phyloP scores from a whole-genome alignment of 2,329 filamentous ascomycete species.

The Dactylellina sp. region DNA sequence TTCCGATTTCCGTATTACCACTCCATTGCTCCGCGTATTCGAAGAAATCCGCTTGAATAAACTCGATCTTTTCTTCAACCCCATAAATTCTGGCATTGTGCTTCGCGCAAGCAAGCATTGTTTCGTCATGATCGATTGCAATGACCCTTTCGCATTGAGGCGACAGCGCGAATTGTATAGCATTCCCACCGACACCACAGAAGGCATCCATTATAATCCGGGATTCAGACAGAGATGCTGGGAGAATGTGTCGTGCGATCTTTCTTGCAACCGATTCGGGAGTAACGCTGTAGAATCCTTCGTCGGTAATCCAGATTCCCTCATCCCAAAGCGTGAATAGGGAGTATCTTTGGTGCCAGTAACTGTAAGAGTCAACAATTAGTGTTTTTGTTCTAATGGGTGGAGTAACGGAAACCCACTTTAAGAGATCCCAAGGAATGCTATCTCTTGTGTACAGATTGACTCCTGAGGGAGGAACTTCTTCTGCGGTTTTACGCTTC shows the following conservation, averaged over 20 bases:
- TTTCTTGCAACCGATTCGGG: slow-evolving; percentile 89
- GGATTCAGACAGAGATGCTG: slow-evolving; percentile 57
- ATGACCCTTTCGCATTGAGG: slow-evolving; percentile 84
- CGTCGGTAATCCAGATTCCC: slow-evolving; percentile 88
- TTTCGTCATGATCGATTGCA: slow-evolving; percentile 84
- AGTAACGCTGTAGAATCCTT: slow-evolving; percentile 97
- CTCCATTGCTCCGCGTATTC: slow-evolving; percentile 67
- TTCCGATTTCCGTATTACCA: slow-evolving; percentile 65
- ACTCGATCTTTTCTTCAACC: slow-evolving; percentile 80
- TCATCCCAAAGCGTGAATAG: slow-evolving; percentile 90
- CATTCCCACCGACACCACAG: slow-evolving; percentile 90
- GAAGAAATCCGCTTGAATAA: slow-evolving; percentile 89
- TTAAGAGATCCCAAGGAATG: slow-evolving; percentile 50
- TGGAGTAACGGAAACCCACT: slow-evolving; percentile 16
- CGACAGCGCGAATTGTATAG: slow-evolving; percentile 90
- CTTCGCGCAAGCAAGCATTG: slow-evolving; percentile 87
- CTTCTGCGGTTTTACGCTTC: slow-evolving; percentile 29
- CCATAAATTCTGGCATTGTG: slow-evolving; percentile 90
- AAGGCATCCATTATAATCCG: slow-evolving; percentile 87
- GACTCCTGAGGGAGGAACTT: slow-evolving; percentile 27
- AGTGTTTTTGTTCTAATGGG: background rate
- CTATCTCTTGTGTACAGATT: slow-evolving; percentile 43
- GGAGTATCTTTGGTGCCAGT: slow-evolving; percentile 87
- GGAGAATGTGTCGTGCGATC: slow-evolving; percentile 68
- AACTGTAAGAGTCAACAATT: slow-evolving; percentile 69